Evolutionary conservation across 441 rosid species (phyloP).

Genomic region (Arabidopsis lyrata): DNA sequence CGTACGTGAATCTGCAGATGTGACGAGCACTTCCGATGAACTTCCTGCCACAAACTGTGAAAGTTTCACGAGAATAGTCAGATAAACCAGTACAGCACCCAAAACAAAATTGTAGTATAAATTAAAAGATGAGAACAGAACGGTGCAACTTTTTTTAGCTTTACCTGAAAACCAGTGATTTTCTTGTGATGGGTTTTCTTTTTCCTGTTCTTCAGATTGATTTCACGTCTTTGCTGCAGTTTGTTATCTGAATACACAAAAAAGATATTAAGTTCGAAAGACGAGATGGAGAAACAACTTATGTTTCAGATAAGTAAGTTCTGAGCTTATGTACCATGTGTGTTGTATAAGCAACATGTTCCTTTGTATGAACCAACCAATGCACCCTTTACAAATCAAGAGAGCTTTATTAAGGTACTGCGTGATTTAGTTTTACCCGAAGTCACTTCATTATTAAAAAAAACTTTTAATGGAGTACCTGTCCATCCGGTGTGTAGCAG

Average conservation of each 20-base stretch:
- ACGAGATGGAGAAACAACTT: slow-evolving; percentile 4
- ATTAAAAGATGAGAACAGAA: background rate
- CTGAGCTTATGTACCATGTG: slow-evolving; percentile 62
- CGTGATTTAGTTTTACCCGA: background rate
- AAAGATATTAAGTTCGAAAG: slow-evolving; percentile 20
- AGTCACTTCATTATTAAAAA: background rate
- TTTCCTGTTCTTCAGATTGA: slow-evolving; percentile 88
- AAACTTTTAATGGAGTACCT: slow-evolving; percentile 51
- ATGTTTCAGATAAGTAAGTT: background rate
- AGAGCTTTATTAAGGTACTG: slow-evolving; percentile 30
- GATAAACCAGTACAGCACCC: slow-evolving; percentile 24
- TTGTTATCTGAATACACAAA: slow-evolving; percentile 67
- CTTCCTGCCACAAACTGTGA: slow-evolving; percentile 83
- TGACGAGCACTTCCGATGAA: slow-evolving; percentile 64
- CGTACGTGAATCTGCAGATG: slow-evolving; percentile 95
- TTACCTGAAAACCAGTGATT: slow-evolving; percentile 99
- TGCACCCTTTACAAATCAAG: slow-evolving; percentile 79
- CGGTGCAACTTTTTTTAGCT: slow-evolving; percentile 7
- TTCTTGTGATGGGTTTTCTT: slow-evolving; percentile 92
- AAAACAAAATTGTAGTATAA: background rate
- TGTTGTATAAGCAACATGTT: slow-evolving; percentile 76
- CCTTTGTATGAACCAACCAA: slow-evolving; percentile 95
- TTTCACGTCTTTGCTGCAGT: slow-evolving; percentile 76
- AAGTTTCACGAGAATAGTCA: slow-evolving; percentile 42
- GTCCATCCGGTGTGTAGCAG: slow-evolving; percentile 97